Percentiles rank a stretch among this genome's conserved stretches.
These are phyloP conservation scores for Clarireedia homoeocarpa DNA, from an alignment of 2,329 filamentous ascomycete genomes.

Conservation along the genomic window DNA sequence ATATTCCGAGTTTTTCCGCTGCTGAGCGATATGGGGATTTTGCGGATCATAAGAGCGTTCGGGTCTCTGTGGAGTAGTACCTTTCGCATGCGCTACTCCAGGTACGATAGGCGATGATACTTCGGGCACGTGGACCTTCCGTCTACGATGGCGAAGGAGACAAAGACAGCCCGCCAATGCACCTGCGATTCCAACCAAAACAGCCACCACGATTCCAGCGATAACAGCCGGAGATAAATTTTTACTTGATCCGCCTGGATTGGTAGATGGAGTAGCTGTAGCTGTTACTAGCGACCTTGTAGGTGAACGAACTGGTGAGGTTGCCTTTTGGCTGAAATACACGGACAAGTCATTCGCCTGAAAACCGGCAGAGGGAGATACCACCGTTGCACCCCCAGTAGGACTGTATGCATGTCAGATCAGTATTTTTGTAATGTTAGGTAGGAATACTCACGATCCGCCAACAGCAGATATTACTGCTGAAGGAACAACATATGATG, in stretches of 20 bases:
- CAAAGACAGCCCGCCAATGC: conserved; percentile 22
- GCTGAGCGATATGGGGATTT: conserved; percentile 7
- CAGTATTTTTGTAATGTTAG: background rate
- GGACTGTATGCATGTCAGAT: conserved; percentile 23
- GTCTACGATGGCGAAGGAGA: conserved; percentile 25
- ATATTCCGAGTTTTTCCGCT: background rate
- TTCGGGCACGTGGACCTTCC: background rate
- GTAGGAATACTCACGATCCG: conserved; percentile 29
- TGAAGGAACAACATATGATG: conserved; percentile 46
- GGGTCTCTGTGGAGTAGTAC: conserved; percentile 7
- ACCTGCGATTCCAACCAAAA: background rate
- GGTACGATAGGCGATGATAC: conserved; percentile 1
- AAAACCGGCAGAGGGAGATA: conserved; percentile 42
- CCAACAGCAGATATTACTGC: conserved; percentile 43
- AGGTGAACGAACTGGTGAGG: conserved; percentile 39
- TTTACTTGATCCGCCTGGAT: background rate
- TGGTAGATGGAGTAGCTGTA: conserved; percentile 22
- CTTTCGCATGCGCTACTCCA: conserved; percentile 1
- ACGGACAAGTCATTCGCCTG: conserved; percentile 42
- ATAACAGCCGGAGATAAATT: conserved; percentile 34
- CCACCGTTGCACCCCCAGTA: conserved; percentile 46
- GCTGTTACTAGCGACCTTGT: conserved; percentile 34
- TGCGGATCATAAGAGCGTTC: conserved; percentile 11
- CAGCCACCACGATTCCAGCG: conserved; percentile 37
- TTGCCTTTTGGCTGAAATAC: conserved; percentile 45